These are phyloP conservation scores for Mycena pura DNA, from an alignment of 768 basidiomycete genomes.

Conservation along the genomic window DNA sequence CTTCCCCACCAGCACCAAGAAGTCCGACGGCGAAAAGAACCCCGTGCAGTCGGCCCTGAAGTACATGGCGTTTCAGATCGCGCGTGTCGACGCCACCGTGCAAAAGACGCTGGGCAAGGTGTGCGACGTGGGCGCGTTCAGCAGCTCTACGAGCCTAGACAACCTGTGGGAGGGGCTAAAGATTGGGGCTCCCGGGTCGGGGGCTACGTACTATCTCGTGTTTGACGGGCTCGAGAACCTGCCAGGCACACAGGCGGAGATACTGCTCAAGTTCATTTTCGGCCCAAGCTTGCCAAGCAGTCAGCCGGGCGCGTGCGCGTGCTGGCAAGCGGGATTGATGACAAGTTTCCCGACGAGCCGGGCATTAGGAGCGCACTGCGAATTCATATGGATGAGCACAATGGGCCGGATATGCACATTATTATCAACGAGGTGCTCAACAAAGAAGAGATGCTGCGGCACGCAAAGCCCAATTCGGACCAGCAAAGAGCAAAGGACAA, in stretches of 20 bases:
- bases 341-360: neutral
- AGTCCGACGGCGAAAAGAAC: neutral
- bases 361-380: neutral
- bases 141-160: neutral
- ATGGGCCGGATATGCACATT: neutral
- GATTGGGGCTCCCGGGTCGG: neutral
- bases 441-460: neutral
- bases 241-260: neutral
- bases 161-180: neutral
- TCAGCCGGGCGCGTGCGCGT: neutral
- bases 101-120: neutral
- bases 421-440: neutral
- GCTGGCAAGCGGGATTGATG: neutral
- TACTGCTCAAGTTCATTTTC: neutral
- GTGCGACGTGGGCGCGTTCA: neutral
- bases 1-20: neutral
- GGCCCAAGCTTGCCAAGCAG: neutral
- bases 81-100: neutral
- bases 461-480: neutral
- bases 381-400: neutral
- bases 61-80: conserved; percentile 6
- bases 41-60: neutral
- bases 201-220: neutral
- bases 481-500: neutral
- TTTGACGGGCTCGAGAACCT: neutral